Percentiles rank a stretch among this genome's conserved stretches.
Evolutionary conservation across 495 filamentous ascomycete species (phyloP).

Genomic region (Aspergillus olivimuriae): DNA sequence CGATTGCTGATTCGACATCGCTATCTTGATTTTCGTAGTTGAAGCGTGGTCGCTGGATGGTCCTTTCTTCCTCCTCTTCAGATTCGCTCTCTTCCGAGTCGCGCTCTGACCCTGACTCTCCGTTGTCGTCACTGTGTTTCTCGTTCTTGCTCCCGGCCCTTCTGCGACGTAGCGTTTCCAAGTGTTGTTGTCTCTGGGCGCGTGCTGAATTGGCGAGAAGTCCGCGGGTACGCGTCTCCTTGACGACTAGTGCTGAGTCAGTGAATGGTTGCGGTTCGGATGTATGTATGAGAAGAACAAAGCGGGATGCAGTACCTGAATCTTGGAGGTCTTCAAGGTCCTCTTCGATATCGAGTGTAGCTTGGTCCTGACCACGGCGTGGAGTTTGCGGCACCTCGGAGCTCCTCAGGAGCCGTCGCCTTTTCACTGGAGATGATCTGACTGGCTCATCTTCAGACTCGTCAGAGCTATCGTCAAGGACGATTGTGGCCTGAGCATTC

Average conservation of each 20-base stretch:
- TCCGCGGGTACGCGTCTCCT: conserved; percentile 37
- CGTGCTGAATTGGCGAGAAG: conserved; percentile 33
- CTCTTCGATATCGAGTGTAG: conserved; percentile 35
- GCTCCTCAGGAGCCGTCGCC: conserved; percentile 8
- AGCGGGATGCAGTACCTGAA: conserved; percentile 24
- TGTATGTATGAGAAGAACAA: too few species aligned
- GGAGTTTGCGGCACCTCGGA: conserved; percentile 21
- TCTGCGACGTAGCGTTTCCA: conserved; percentile 50
- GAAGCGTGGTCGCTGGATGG: conserved; percentile 8
- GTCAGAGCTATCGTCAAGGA: conserved; percentile 19
- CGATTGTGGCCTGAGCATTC: conserved; percentile 8
- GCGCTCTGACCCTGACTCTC: conserved; percentile 20
- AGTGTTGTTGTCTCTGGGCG: conserved; percentile 35
- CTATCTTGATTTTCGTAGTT: conserved; percentile 17
- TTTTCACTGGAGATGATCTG: conserved; percentile 22
- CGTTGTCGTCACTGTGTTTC: conserved; percentile 28
- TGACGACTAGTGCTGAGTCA: conserved; percentile 24
- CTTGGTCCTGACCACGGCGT: conserved; percentile 18
- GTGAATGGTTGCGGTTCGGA: too few species aligned
- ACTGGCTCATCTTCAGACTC: conserved; percentile 26
- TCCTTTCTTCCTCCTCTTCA: conserved; percentile 17
- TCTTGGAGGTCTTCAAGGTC: conserved; percentile 42
- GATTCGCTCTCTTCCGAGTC: conserved; percentile 19
- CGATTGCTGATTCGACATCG: conserved; percentile 31
- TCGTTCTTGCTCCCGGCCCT: conserved; percentile 49